These are phyloP conservation scores for Pyricularia sp. DNA, from an alignment of 2,329 filamentous ascomycete species.

Conservation along the genomic window DNA sequence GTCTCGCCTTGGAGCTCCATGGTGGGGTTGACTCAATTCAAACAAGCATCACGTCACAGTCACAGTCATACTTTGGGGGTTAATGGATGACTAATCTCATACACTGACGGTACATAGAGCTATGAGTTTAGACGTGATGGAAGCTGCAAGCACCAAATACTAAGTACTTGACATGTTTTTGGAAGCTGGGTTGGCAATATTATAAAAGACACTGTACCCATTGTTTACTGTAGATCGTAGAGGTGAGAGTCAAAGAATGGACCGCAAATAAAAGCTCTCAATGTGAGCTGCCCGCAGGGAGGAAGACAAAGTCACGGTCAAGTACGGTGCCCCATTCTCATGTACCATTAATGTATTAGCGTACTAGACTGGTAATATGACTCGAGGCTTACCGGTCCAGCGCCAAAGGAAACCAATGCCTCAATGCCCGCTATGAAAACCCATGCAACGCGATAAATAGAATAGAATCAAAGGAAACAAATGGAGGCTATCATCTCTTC, in stretches of 20 bases:
- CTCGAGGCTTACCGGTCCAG: background rate
- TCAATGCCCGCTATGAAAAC: background rate
- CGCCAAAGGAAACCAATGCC: background rate
- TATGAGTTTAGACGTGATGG: no score
- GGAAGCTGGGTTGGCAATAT: no score
- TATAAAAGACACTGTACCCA: no score
- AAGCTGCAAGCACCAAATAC: no score
- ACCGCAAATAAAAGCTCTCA: background rate
- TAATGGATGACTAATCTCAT: background rate
- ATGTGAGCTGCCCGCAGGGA: background rate
- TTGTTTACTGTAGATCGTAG: no score
- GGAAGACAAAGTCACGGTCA: background rate
- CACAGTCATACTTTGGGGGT: background rate
- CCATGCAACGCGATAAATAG: background rate
- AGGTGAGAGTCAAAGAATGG: no score
- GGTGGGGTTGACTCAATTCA: slow-evolving; percentile 5
- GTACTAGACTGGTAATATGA: background rate
- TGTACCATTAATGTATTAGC: background rate
- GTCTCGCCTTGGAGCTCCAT: background rate
- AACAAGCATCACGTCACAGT: background rate
- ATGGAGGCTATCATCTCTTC: background rate
- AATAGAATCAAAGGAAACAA: background rate
- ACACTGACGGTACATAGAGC: no score
- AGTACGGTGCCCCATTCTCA: background rate
- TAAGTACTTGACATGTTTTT: no score